Conservation (phyloP, 2,329 filamentous ascomycete species). For the Exophiala xenobiotica region DNA sequence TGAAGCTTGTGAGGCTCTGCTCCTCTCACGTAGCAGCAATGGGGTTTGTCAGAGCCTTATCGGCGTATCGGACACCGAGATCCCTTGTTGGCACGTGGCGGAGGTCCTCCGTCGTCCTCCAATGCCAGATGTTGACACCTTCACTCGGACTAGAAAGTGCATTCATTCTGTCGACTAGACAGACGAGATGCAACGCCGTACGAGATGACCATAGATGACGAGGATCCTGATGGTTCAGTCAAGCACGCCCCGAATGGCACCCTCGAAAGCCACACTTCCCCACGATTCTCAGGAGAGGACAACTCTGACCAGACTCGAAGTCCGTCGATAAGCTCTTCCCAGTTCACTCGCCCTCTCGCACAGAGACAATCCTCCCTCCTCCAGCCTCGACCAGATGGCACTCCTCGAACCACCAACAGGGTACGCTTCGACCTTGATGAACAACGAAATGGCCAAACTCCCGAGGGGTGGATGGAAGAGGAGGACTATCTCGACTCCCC, state of each 20-base stretch:
- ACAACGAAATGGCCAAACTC: constrained; percentile 27
- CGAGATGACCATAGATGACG: constrained; percentile 30
- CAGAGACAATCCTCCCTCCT: constrained; percentile 44
- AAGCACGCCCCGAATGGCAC: constrained; percentile 17
- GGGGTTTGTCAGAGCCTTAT: too few relatives aligned
- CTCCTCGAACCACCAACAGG: constrained; percentile 65
- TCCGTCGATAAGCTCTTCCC: constrained; percentile 12
- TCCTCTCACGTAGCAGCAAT: too few relatives aligned
- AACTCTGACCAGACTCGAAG: constrained; percentile 31
- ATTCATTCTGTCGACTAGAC: not conserved
- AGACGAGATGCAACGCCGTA: constrained; percentile 24
- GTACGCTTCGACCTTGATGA: constrained; percentile 67
- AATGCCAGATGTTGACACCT: constrained; percentile 1
- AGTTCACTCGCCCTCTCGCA: constrained; percentile 22
- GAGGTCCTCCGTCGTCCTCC: not conserved
- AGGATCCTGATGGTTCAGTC: constrained; percentile 19
- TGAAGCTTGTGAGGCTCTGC: too few relatives aligned
- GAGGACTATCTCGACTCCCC: constrained; percentile 59
- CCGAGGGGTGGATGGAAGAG: constrained; percentile 45
- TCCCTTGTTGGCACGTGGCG: not conserved
- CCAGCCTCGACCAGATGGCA: constrained; percentile 40
- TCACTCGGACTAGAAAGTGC: not conserved
- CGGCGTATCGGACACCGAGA: not conserved
- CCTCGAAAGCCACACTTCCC: constrained; percentile 17
- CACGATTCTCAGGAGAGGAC: constrained; percentile 14